Percentiles rank a stretch among this genome's conserved stretches.
Evolutionary conservation across 192 early-diverging fungal species (phyloP).

Genomic region (Gamsiella multidivaricata): DNA sequence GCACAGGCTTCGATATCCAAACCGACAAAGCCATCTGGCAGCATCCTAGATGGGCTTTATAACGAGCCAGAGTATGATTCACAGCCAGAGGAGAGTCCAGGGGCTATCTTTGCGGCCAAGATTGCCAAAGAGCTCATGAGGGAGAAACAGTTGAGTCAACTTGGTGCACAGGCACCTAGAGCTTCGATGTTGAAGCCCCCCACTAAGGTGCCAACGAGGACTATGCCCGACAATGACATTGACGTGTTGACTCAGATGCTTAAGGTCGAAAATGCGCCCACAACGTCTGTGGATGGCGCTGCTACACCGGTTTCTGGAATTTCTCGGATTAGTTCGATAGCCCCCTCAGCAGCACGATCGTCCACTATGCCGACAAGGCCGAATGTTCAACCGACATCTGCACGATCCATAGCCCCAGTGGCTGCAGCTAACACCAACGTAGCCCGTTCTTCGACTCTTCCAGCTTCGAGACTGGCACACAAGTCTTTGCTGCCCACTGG

Average conservation of each 20-base stretch:
- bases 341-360: background rate
- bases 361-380: conserved; percentile 6
- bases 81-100: conserved; percentile 36
- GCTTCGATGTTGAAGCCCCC: conserved; percentile 31
- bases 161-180: background rate
- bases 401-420: background rate
- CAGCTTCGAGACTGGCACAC: background rate
- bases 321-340: background rate
- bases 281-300: conserved; percentile 2
- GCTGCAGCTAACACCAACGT: background rate
- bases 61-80: conserved; percentile 27
- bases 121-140: conserved; percentile 32
- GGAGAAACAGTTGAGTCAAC: conserved; percentile 21
- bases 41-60: conserved; percentile 42
- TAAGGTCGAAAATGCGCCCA: conserved; percentile 14
- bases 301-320: conserved; percentile 5
- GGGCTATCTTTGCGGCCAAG: conserved; percentile 37
- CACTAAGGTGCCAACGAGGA: conserved; percentile 15
- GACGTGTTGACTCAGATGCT: conserved; percentile 14
- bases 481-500: background rate
- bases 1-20: background rate
- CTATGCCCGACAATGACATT: background rate
- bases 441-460: background rate
- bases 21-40: conserved; percentile 1
- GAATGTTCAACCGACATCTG: background rate